Evolutionary conservation across 495 filamentous ascomycete genomes (phyloP).

Genomic region (Penicillium tannophilum): DNA sequence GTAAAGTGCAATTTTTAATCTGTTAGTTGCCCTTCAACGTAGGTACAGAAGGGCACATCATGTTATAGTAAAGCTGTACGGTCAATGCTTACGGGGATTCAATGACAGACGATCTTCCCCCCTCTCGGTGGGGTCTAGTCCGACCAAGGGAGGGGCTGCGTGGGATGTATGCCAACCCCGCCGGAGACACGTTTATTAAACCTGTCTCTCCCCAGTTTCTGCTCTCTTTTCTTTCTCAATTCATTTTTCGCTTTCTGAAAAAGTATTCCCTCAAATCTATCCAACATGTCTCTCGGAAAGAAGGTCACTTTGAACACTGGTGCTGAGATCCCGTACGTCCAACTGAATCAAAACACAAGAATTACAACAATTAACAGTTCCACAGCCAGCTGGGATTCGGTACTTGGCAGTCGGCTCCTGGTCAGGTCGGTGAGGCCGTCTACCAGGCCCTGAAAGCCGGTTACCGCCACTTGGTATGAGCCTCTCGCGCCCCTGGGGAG

Average conservation of each 20-base stretch:
- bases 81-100: too few species aligned
- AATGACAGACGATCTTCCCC: neutral
- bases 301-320: conserved; percentile 48
- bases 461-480: conserved; percentile 55
- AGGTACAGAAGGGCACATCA: too few species aligned
- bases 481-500: neutral
- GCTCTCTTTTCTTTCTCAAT: conserved; percentile 7
- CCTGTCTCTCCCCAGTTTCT: conserved; percentile 2
- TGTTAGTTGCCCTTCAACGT: too few species aligned
- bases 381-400: conserved; percentile 53
- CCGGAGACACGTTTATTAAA: conserved; percentile 21
- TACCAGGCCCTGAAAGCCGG: conserved; percentile 55
- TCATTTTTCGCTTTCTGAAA: conserved; percentile 10
- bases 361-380: conserved; percentile 5
- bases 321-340: conserved; percentile 45
- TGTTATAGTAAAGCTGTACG: too few species aligned
- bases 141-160: conserved; percentile 9
- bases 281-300: conserved; percentile 51
- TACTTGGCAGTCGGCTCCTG: conserved; percentile 57
- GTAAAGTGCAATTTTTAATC: too few species aligned
- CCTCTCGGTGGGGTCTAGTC: conserved; percentile 29
- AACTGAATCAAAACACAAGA: neutral
- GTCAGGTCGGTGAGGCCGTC: conserved; percentile 56
- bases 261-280: neutral
- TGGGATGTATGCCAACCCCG: conserved; percentile 14